A percentile compares a stretch with the other conserved stretches of the same genome.
Evolutionary conservation across 768 basidiomycete species (phyloP).

Genomic region (Tylopilus sp.): DNA sequence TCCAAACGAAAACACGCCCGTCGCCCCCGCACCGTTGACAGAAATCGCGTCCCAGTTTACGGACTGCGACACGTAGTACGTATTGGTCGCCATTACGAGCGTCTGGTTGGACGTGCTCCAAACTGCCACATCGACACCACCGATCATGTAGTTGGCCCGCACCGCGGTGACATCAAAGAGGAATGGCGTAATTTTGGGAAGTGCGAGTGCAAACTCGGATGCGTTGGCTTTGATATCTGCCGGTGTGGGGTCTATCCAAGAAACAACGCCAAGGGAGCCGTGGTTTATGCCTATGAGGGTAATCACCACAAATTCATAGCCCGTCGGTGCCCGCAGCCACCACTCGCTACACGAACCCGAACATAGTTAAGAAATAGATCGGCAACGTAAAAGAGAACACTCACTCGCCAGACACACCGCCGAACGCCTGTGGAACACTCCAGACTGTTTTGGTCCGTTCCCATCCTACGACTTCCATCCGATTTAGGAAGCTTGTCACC

Average conservation of each 20-base stretch:
- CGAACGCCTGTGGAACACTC: conserved; percentile 79
- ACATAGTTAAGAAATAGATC: background rate
- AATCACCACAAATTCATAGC: conserved; percentile 64
- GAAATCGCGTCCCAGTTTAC: conserved; percentile 33
- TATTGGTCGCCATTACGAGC: conserved; percentile 51
- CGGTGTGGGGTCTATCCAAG: conserved; percentile 53
- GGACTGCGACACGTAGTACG: conserved; percentile 37
- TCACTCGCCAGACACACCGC: conserved; percentile 37
- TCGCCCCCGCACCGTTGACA: conserved; percentile 5
- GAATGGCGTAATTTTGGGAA: conserved; percentile 46
- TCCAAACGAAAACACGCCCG: conserved; percentile 15
- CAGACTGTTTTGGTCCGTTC: conserved; percentile 66
- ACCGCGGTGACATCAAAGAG: conserved; percentile 41
- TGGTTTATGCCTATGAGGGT: no score
- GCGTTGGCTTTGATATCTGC: conserved; percentile 52
- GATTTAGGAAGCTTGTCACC: conserved; percentile 60
- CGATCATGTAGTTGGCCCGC: conserved; percentile 38
- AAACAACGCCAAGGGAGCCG: conserved; percentile 48
- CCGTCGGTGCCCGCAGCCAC: conserved; percentile 63
- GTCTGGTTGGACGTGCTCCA: conserved; percentile 46
- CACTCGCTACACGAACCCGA: conserved; percentile 39
- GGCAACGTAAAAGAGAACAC: conserved; percentile 10
- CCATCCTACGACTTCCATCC: conserved; percentile 61
- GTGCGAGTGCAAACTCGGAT: conserved; percentile 43
- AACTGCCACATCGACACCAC: conserved; percentile 48